Base-by-base conservation (phyloP, 345 rosid genomes). In the Litchi chinensis region DNA sequence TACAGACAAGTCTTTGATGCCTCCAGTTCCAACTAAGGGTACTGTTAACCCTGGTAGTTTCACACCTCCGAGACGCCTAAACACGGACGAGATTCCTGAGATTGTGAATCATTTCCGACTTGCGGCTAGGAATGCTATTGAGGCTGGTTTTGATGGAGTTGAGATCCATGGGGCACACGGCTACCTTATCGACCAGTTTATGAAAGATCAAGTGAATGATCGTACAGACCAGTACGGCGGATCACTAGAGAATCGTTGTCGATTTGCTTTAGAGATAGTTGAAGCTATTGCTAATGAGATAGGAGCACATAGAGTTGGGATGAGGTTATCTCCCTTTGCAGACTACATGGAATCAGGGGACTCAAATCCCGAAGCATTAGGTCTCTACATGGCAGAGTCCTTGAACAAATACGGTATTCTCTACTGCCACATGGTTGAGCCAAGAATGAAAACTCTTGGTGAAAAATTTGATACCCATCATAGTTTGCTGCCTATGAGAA, bases 81-180 rank as follows among this genome's bases (percentile, higher is more conserved):
- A 11, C 8, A 46, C 52, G 8, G 52, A 46, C 5, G 52, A 46
- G 5, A 46, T 46, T 46, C 52, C 52, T 46, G 10, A 46, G 8
- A 46, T 46, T 46, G 52, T 46, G 52, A 46, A 46, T 6, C 10
- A 46, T 46, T 46, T 46, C 2, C 52, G 52, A 11, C 52, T 46
- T 46, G 52, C 52, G 0, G 52, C 52, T 7, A 46, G 52, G 52
- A 46, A 46, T 46, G 52, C 52, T 46, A 46, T 46, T 46, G 52
- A 46, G 52, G 52, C 52, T 46, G 52, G 94, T 19, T 89, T 91
- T n/a, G 97, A 92, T 59, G 97, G 97, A 8, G 92, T 92, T 13
- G 97, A 92, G 82, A 87, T 92, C 77, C 97, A 91, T 18, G 95
- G 92, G 0, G 95, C 97, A 75, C 81, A 92, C 68, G 95, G 97